Base-by-base conservation (phyloP, 1,284 basidiomycete genomes). In the Cryptococcus wingfieldii region DNA sequence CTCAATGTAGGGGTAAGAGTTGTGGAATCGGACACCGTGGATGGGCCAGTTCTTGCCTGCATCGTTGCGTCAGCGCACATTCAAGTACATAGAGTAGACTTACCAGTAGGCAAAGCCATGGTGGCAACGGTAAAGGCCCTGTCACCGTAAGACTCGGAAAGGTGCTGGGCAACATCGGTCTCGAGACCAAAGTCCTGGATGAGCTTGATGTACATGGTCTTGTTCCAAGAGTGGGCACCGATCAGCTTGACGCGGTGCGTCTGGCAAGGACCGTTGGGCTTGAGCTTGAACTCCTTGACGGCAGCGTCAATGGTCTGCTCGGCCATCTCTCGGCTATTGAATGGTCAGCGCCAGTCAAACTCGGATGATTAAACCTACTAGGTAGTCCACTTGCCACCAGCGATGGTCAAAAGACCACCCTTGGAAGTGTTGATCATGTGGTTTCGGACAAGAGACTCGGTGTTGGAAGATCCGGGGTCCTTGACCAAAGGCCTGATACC, bases 311-410 rank as follows among this genome's bases (percentile, higher is more conserved):
- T 88, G 0, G 92, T 90, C 80, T 98, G 92, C 79, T 94, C 84
- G 34, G 95, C 92, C 95, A 98, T 98, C 51, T 88, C 88, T 53
- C 91, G 81, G 77, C 71, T 73, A 53, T 25, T 25, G 6, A 13
- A 38, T n/a, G 23, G 51, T 59, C 37, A 59, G 52, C 41, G 4
- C n/a, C 23, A 14, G 19, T 7, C n/a, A 8, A 10, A 37, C 13
- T 23, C 9, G 25, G 41, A 47, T 25, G n/a, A 19, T 18, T 14
- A 25, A 2, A 76, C 71, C 64, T 53, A 73, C 71, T 98, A 98
- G 31, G 95, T 98, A 52, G 95, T 98, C 95, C 95, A 98, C 78
- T 98, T 98, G 5, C 95, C 95, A 47, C 95, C 95, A 7, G 92
- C 92, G 67, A 98, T 95, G 18, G 94, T 98, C 58, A 98, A 77